Evolutionary conservation across 1,139 yeast species (phyloP), one percentile per base, ranked within the genome.

Genomic region (Suhomyces bolitotheri): DNA sequence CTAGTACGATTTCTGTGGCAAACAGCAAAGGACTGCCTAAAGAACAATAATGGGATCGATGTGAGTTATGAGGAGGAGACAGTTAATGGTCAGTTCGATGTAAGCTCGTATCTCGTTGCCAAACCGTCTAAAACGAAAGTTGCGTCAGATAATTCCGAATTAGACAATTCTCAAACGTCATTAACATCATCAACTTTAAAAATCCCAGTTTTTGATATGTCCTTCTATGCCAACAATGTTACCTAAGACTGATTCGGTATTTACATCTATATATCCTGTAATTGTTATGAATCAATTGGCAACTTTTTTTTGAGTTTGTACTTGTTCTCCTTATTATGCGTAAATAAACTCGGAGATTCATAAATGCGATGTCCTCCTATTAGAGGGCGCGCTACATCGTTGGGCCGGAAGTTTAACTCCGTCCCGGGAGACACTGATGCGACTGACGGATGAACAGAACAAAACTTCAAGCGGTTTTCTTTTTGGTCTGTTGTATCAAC

Each of bases 1-100:
- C 66, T 88, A 30, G 80, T 86, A 3, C 63, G 99, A 37, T 92
- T 84, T 52, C 88, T 95, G 30, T 92, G 99, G 98, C 94, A 87
- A 51, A 92, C 98, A 0, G 80, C 96, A 2, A 80, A 78, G 46
- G 95, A 88, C 44, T 69, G 83, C 22, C 60, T 92, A 30, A 73
- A 72, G 13, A 75, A 72, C 29, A 62, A 70, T 30, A 70, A 71
- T 2, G 82, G 78, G 0, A 69, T 66, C 1, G 53, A 55, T 4
- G 74, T 69, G 9, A 51, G 60, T 6, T 67, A 67, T 39, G 75
- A 69, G 45, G 68, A 60, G n/a, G 62, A 64, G 25, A 49, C 53
- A 23, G 8, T 27, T 10, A 22, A 51, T 9, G 64, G 60, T 2
- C 64, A 63, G 47, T 55, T 47, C 34, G 71, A 58, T 41, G 63